Evolutionary conservation across 1,284 basidiomycete genomes (phyloP).

Genomic region (Cystobasidium sp.): DNA sequence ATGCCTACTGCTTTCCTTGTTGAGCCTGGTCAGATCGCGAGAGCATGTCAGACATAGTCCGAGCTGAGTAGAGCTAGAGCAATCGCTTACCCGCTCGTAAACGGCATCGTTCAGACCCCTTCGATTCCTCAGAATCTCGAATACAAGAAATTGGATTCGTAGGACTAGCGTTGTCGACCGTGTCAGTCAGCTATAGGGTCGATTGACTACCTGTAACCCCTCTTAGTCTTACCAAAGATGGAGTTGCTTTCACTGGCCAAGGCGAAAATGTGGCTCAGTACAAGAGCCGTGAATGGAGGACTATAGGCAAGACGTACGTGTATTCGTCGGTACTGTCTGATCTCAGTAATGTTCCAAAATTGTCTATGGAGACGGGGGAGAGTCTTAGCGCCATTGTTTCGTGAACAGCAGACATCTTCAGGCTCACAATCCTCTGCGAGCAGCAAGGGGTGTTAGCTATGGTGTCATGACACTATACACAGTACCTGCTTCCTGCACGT

Average conservation of each 20-base stretch:
- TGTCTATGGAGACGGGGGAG: constrained; percentile 60
- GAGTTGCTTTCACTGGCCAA: constrained; percentile 74
- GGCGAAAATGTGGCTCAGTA: background rate
- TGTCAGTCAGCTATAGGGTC: too few species aligned
- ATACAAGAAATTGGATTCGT: constrained; percentile 80
- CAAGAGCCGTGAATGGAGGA: background rate
- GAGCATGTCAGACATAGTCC: background rate
- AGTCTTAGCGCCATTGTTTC: background rate
- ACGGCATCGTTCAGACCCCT: constrained; percentile 87
- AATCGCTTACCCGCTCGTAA: constrained; percentile 66
- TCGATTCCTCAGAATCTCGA: constrained; percentile 93
- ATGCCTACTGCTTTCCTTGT: constrained; percentile 3
- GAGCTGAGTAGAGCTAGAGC: background rate
- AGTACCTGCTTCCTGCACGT: background rate
- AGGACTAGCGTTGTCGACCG: constrained; percentile 53
- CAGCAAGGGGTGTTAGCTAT: constrained; percentile 63
- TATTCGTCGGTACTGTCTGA: constrained; percentile 81
- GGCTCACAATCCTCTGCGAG: constrained; percentile 70
- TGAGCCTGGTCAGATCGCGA: background rate
- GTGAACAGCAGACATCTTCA: background rate
- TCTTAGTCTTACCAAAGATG: constrained; percentile 74
- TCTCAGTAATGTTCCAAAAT: constrained; percentile 94
- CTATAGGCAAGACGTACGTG: constrained; percentile 56
- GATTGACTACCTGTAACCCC: too few species aligned
- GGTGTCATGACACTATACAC: constrained; percentile 60